These are phyloP conservation scores for Mesostigma viride DNA, from an alignment of 139 green algal species.

Conservation along the genomic window DNA sequence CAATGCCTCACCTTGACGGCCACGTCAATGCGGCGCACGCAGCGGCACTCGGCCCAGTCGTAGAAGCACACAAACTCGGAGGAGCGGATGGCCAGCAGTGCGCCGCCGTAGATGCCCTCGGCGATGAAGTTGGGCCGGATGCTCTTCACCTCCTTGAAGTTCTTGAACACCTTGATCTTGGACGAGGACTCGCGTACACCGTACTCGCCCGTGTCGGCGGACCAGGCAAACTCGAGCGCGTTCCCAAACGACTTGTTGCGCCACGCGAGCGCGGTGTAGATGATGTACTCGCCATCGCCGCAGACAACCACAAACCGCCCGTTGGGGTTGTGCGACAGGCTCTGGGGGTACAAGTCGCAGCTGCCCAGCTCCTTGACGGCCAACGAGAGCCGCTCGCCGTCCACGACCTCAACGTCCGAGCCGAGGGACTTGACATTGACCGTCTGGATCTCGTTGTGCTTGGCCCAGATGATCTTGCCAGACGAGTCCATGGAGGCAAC, in stretches of 20 bases:
- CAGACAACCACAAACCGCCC: slow-evolving; percentile 94
- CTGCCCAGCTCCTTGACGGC: slow-evolving; percentile 91
- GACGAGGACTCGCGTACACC: slow-evolving; percentile 58
- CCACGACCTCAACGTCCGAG: slow-evolving; percentile 41
- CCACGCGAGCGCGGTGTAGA: slow-evolving; percentile 98
- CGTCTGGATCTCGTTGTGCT: slow-evolving; percentile 80
- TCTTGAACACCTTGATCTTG: slow-evolving; percentile 52
- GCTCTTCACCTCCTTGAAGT: slow-evolving; percentile 71
- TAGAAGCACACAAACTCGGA: slow-evolving; percentile 93
- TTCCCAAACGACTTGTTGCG: slow-evolving; percentile 92
- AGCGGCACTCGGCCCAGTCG: slow-evolving; percentile 64
- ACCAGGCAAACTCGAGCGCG: slow-evolving; percentile 88
- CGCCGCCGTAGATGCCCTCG: slow-evolving; percentile 80
- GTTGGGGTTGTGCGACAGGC: slow-evolving; percentile 80
- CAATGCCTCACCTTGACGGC: slow-evolving; percentile 43
- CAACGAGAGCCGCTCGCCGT: slow-evolving; percentile 92
- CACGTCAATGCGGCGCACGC: slow-evolving; percentile 87
- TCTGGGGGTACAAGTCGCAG: slow-evolving; percentile 83
- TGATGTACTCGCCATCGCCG: slow-evolving; percentile 96
- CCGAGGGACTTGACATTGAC: slow-evolving; percentile 43
- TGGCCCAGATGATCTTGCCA: slow-evolving; percentile 91
- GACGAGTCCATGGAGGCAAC: slow-evolving; percentile 92
- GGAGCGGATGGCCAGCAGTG: slow-evolving; percentile 62
- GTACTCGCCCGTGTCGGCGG: slow-evolving; percentile 74
- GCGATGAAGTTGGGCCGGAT: slow-evolving; percentile 65